phyloP scores from a whole-genome alignment of 805 yeast genomes.

The Candida railenensis region DNA sequence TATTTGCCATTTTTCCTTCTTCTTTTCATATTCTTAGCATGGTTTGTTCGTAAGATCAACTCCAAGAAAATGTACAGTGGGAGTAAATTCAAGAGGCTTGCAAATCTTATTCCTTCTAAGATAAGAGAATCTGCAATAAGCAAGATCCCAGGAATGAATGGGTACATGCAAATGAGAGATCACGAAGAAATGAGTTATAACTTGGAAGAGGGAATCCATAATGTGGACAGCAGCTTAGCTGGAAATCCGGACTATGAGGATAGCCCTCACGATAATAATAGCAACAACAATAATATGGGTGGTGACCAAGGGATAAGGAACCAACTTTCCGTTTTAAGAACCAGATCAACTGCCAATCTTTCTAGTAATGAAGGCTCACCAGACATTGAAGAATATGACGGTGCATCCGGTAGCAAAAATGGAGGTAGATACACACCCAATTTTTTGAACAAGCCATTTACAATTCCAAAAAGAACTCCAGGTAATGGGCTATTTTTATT shows the following conservation, averaged over 20 bases:
- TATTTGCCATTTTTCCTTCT: constrained; percentile 14
- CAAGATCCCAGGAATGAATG: constrained; percentile 2
- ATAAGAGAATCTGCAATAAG: constrained; percentile 7
- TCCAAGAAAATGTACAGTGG: neutral
- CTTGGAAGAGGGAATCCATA: constrained; percentile 31
- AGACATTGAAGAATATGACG: constrained; percentile 2
- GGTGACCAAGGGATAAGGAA: constrained; percentile 16
- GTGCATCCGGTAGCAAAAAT: constrained; percentile 5
- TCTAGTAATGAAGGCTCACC: constrained; percentile 14
- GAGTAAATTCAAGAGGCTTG: constrained; percentile 13
- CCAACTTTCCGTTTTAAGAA: constrained; percentile 27
- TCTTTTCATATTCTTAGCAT: constrained; percentile 15
- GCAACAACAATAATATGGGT: constrained; percentile 10
- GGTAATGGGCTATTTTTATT: constrained; percentile 7
- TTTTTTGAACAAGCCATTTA: constrained; percentile 38
- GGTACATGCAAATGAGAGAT: constrained; percentile 4
- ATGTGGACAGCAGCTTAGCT: neutral
- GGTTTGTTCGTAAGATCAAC: constrained; percentile 8
- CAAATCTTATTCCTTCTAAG: constrained; percentile 8
- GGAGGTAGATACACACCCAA: constrained; percentile 12
- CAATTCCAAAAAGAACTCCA: constrained; percentile 24
- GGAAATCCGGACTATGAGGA: neutral
- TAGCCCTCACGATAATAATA: neutral
- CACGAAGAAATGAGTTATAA: constrained; percentile 15
- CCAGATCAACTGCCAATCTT: constrained; percentile 36